These are phyloP conservation scores for Saturnispora sanitii DNA, from an alignment of 805 yeast genomes.

Conservation along the genomic window DNA sequence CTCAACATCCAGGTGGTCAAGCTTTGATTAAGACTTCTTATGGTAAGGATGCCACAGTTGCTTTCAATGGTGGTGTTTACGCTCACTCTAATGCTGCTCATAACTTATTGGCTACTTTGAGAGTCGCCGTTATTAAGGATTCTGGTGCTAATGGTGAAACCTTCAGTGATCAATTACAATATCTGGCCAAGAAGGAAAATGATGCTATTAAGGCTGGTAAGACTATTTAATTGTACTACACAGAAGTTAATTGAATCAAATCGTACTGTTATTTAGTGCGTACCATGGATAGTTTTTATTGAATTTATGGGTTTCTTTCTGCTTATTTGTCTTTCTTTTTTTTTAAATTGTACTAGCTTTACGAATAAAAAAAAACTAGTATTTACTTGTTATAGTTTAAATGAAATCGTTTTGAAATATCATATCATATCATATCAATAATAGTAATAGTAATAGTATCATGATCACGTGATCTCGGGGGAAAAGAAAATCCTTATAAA, in stretches of 20 bases:
- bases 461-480: background rate
- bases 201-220: background rate
- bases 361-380: too few relatives aligned
- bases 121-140: slow-evolving; percentile 71
- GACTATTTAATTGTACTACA: too few relatives aligned
- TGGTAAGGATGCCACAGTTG: slow-evolving; percentile 77
- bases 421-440: too few relatives aligned
- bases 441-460: too few relatives aligned
- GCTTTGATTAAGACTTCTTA: slow-evolving; percentile 58
- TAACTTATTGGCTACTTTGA: slow-evolving; percentile 69
- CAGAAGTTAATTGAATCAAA: too few relatives aligned
- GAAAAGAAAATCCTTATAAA: background rate
- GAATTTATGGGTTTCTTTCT: too few relatives aligned
- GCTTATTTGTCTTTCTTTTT: too few relatives aligned
- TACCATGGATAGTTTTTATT: too few relatives aligned
- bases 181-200: slow-evolving; percentile 18
- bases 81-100: slow-evolving; percentile 83
- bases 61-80: slow-evolving; percentile 80
- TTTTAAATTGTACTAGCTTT: too few relatives aligned
- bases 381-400: too few relatives aligned
- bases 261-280: too few relatives aligned
- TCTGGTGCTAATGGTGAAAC: slow-evolving; percentile 50
- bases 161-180: slow-evolving; percentile 35
- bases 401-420: too few relatives aligned
- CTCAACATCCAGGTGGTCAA: slow-evolving; percentile 81